Evolutionary conservation across 306 rosid genomes (phyloP).

Genomic region (Vigna trinervia): DNA sequence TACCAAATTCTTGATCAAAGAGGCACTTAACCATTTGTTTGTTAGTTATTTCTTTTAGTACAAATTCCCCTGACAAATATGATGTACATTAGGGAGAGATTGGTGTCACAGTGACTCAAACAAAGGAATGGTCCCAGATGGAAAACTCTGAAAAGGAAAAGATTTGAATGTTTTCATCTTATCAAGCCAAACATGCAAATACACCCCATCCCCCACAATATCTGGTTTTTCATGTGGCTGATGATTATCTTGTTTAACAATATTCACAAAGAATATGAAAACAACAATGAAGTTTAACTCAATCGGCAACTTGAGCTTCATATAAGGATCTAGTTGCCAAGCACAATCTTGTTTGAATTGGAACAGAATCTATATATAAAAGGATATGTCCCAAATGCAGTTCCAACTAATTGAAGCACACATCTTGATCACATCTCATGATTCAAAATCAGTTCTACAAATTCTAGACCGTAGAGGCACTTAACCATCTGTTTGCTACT

Average conservation of each 20-base stretch:
- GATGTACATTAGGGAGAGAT: background rate
- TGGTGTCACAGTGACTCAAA: background rate
- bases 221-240: background rate
- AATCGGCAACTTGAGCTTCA: background rate
- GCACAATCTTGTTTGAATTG: background rate
- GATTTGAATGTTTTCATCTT: background rate
- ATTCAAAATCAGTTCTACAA: background rate
- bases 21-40: background rate
- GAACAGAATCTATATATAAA: background rate
- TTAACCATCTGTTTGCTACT: background rate
- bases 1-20: background rate
- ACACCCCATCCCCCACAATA: background rate
- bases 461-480: background rate
- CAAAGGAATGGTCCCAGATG: background rate
- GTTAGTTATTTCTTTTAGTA: background rate
- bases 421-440: background rate
- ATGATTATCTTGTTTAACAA: background rate
- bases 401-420: background rate
- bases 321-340: background rate
- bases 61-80: slow-evolving; percentile 21
- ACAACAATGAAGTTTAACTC: background rate
- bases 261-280: slow-evolving; percentile 1
- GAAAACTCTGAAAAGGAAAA: slow-evolving; percentile 5
- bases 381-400: background rate
- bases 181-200: background rate